Evolutionary conservation across 768 basidiomycete genomes (phyloP).

Genomic region (Lepiota subincarnata): DNA sequence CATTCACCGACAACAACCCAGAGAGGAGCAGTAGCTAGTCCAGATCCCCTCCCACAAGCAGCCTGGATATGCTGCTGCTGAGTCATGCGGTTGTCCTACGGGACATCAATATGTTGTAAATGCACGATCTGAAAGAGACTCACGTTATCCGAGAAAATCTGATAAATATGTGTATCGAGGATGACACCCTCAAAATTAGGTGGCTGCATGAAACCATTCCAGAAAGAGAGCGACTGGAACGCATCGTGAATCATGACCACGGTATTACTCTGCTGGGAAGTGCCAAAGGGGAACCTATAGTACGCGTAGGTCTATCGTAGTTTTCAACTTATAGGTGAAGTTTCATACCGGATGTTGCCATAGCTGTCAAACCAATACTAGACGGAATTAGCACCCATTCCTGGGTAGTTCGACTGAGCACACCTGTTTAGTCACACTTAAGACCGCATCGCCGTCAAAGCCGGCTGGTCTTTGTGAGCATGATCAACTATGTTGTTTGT

Average conservation of each 20-base stretch:
- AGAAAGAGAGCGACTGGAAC: constrained; percentile 70
- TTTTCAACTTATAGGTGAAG: constrained; percentile 2
- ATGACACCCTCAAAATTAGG: constrained; percentile 60
- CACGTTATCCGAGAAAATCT: constrained; percentile 62
- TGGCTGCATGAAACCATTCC: constrained; percentile 57
- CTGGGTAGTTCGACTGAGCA: constrained; percentile 1
- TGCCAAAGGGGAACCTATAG: constrained; percentile 33
- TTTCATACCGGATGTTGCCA: constrained; percentile 59
- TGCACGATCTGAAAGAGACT: constrained; percentile 19
- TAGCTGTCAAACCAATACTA: constrained; percentile 76
- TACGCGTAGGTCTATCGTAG: constrained; percentile 9
- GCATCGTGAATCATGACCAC: constrained; percentile 73
- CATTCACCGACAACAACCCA: constrained; percentile 91
- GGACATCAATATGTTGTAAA: not conserved
- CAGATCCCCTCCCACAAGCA: constrained; percentile 47
- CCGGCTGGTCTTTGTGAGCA: constrained; percentile 60
- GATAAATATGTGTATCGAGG: constrained; percentile 79
- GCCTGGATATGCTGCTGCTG: constrained; percentile 53
- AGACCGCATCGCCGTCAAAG: constrained; percentile 47
- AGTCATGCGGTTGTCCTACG: constrained; percentile 42
- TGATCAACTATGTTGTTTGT: not conserved
- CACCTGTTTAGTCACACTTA: constrained; percentile 45
- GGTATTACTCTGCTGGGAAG: constrained; percentile 51
- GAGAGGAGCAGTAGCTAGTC: constrained; percentile 52
- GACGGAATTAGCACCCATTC: not conserved